A percentile compares a stretch with the other conserved stretches of the same genome.
These are phyloP conservation scores for Colletotrichum sp. DNA, from an alignment of 2,329 filamentous ascomycete species.

Conservation along the genomic window DNA sequence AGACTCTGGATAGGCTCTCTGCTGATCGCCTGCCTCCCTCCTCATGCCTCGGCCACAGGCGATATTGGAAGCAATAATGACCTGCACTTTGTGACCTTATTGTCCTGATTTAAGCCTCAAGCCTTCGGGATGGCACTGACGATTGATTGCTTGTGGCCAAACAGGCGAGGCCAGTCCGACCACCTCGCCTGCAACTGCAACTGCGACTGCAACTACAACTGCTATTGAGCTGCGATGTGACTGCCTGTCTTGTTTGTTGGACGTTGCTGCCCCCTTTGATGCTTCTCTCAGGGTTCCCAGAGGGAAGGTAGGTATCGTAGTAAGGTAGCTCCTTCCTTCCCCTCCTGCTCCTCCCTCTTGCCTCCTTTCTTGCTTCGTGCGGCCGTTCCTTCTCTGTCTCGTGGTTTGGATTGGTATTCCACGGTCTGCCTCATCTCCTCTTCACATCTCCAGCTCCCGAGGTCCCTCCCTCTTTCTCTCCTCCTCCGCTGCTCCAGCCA, in stretches of 20 bases:
- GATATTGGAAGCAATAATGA: neutral
- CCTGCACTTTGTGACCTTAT: neutral
- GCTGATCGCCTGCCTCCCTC: neutral
- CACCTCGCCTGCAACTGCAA: neutral
- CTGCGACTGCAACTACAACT: neutral
- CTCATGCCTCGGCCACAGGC: neutral
- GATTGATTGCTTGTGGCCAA: neutral
- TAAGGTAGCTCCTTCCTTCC: neutral
- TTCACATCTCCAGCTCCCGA: neutral
- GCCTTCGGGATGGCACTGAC: neutral
- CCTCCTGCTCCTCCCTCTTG: neutral
- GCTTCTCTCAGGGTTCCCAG: neutral
- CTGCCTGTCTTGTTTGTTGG: neutral
- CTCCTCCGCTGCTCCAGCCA: neutral
- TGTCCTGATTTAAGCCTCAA: neutral
- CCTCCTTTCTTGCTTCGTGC: neutral
- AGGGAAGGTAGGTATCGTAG: neutral
- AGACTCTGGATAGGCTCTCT: neutral
- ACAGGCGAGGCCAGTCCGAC: neutral
- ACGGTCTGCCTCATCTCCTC: neutral
- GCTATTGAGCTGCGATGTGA: neutral
- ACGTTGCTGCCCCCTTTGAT: neutral
- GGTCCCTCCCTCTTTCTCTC: neutral
- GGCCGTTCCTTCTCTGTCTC: neutral
- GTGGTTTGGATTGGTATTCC: neutral